Evolutionary conservation across 2,329 filamentous ascomycete genomes (phyloP).

Genomic region (Fusarium incarnatum): DNA sequence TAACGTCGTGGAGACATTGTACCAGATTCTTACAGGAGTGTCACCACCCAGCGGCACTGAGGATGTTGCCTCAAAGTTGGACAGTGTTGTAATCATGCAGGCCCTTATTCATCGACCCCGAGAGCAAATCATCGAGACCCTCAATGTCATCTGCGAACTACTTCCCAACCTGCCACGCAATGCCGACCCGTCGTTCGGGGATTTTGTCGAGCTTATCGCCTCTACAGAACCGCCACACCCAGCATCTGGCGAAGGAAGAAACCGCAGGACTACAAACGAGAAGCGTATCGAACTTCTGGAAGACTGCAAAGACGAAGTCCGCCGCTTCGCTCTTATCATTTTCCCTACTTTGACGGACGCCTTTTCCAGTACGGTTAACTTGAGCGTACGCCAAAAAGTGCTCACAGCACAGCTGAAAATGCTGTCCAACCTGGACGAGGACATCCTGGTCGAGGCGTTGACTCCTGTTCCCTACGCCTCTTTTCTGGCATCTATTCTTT

Average conservation of each 20-base stretch:
- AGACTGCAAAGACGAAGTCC: constrained; percentile 86
- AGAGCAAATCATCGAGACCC: constrained; percentile 95
- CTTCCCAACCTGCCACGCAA: constrained; percentile 78
- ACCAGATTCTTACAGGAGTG: constrained; percentile 95
- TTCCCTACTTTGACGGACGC: constrained; percentile 96
- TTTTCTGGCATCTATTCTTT: constrained; percentile 92
- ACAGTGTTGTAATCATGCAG: constrained; percentile 98
- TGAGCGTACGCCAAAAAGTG: constrained; percentile 94
- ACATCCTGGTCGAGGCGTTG: constrained; percentile 86
- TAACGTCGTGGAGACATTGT: constrained; percentile 96
- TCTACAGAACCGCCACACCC: constrained; percentile 56
- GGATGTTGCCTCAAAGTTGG: constrained; percentile 85
- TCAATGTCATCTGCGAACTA: constrained; percentile 97
- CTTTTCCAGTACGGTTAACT: constrained; percentile 96
- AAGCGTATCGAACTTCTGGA: constrained; percentile 85
- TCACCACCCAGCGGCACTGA: constrained; percentile 85
- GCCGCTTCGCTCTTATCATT: constrained; percentile 91
- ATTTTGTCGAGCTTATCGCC: constrained; percentile 58
- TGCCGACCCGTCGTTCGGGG: constrained; percentile 57
- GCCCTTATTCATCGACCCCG: constrained; percentile 94
- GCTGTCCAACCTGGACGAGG: constrained; percentile 91
- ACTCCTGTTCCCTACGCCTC: constrained; percentile 94
- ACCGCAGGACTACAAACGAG: constrained; percentile 70
- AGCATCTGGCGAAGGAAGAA: constrained; percentile 49
- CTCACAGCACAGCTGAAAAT: constrained; percentile 97